Evolutionary conservation across 371 early-diverging fungal genomes (phyloP).

Genomic region (Mucor plumbeus): DNA sequence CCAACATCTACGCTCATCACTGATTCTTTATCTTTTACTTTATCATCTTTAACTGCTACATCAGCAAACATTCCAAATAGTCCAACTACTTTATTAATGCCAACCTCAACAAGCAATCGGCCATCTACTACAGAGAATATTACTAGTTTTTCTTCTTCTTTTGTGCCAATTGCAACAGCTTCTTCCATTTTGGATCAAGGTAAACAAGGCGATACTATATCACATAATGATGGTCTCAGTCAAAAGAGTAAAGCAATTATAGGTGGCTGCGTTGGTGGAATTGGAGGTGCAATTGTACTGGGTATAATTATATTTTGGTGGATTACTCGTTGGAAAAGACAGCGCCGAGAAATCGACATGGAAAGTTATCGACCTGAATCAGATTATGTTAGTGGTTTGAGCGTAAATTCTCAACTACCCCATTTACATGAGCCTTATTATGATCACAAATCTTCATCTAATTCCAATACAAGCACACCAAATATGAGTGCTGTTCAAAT

Average conservation of each 20-base stretch:
- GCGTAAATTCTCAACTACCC: not conserved
- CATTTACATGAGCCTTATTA: not conserved
- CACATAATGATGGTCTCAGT: conserved; percentile 4
- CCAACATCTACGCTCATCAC: not conserved
- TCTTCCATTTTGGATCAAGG: not conserved
- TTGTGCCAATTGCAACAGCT: not conserved
- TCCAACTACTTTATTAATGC: not conserved
- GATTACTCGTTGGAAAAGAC: conserved; percentile 5
- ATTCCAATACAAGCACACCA: not conserved
- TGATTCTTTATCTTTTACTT: not conserved
- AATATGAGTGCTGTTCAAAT: conserved; percentile 1
- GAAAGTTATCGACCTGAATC: conserved; percentile 22
- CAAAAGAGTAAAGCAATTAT: conserved; percentile 27
- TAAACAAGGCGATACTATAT: not conserved
- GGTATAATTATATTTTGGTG: conserved; percentile 4
- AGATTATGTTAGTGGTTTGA: conserved; percentile 11
- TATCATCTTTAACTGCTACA: not conserved
- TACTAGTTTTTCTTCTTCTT: not conserved
- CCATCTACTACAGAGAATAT: not conserved
- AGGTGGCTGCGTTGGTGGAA: conserved; percentile 28
- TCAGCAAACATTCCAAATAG: not conserved
- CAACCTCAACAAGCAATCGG: not conserved
- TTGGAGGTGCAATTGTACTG: conserved; percentile 19
- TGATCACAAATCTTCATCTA: not conserved
- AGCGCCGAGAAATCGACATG: conserved; percentile 12